Percentiles rank a stretch among this genome's conserved stretches.
Conservation (phyloP, 1,284 basidiomycete species). For the Boletus albobrunnescens region DNA sequence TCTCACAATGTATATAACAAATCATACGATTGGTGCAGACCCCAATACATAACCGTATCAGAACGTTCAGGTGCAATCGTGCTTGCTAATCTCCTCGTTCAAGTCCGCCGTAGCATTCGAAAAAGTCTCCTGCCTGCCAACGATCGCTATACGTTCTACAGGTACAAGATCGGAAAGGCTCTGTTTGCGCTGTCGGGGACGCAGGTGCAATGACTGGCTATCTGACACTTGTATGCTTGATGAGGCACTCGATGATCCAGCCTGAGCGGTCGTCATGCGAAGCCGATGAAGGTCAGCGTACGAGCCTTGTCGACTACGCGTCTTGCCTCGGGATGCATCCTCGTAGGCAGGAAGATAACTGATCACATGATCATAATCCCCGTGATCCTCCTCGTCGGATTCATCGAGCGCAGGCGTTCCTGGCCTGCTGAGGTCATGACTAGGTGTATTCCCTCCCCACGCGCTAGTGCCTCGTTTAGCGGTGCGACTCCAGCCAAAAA, state of each 20-base stretch:
- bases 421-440: conserved; percentile 58
- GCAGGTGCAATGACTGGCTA: conserved; percentile 43
- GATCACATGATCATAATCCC: conserved; percentile 78
- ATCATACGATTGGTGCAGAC: conserved; percentile 18
- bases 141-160: conserved; percentile 57
- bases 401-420: conserved; percentile 67
- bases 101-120: conserved; percentile 56
- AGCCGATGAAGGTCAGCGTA: conserved; percentile 76
- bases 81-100: conserved; percentile 56
- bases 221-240: conserved; percentile 29
- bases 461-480: conserved; percentile 68
- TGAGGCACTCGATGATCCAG: conserved; percentile 11
- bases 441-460: conserved; percentile 59
- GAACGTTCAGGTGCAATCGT: conserved; percentile 27
- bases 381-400: conserved; percentile 73
- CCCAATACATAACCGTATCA: conserved; percentile 11
- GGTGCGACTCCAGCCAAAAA: conserved; percentile 88
- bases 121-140: conserved; percentile 52
- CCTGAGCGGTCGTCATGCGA: conserved; percentile 38
- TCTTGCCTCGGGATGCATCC: conserved; percentile 40
- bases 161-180: conserved; percentile 62
- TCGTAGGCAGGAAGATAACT: conserved; percentile 55
- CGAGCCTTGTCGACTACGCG: conserved; percentile 67
- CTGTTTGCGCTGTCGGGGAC: conserved; percentile 51
- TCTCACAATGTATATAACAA: conserved; percentile 33